Percentiles rank a stretch among this genome's conserved stretches.
Conservation (phyloP, 106 monocot species). For the Dendrobium catenatum region DNA sequence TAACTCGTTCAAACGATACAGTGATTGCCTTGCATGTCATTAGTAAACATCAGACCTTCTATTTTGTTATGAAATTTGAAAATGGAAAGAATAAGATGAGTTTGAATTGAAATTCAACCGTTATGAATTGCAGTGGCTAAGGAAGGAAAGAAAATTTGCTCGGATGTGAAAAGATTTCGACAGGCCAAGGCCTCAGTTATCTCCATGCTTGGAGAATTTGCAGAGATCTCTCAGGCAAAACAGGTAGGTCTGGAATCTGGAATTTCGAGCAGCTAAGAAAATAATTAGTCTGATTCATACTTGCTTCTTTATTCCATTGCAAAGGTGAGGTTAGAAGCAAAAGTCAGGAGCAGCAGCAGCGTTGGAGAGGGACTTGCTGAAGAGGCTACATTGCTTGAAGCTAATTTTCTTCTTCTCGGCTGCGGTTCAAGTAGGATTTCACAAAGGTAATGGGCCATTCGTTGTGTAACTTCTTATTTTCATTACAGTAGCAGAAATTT, state of each 20-base stretch:
- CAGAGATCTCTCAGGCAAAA: slow-evolving; percentile 27
- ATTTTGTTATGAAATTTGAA: neutral
- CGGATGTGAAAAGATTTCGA: slow-evolving; percentile 23
- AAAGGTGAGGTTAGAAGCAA: slow-evolving; percentile 48
- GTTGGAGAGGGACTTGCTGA: slow-evolving; percentile 43
- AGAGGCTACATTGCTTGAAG: slow-evolving; percentile 31
- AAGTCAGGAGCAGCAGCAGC: slow-evolving; percentile 29
- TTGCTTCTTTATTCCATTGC: neutral
- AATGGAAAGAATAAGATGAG: neutral
- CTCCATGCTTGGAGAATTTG: slow-evolving; percentile 50
- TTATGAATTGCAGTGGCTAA: slow-evolving; percentile 14
- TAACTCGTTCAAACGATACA: slow-evolving; percentile 29
- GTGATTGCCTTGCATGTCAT: slow-evolving; percentile 48
- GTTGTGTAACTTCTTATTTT: too few relatives aligned
- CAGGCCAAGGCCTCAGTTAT: slow-evolving; percentile 46
- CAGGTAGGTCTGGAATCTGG: slow-evolving; percentile 21
- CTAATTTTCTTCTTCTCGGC: slow-evolving; percentile 43
- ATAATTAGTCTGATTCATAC: too few relatives aligned
- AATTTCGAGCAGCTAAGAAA: too few relatives aligned
- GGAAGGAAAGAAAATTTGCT: slow-evolving; percentile 15
- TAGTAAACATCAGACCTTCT: slow-evolving; percentile 13
- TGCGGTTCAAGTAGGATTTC: slow-evolving; percentile 20
- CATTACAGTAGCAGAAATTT: too few relatives aligned
- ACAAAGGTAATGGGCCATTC: slow-evolving; percentile 15
- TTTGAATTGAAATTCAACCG: neutral